Percentiles rank a stretch among this genome's conserved stretches.
phyloP scores from a whole-genome alignment of 163 green algal genomes.

The Botryococcus braunii region DNA sequence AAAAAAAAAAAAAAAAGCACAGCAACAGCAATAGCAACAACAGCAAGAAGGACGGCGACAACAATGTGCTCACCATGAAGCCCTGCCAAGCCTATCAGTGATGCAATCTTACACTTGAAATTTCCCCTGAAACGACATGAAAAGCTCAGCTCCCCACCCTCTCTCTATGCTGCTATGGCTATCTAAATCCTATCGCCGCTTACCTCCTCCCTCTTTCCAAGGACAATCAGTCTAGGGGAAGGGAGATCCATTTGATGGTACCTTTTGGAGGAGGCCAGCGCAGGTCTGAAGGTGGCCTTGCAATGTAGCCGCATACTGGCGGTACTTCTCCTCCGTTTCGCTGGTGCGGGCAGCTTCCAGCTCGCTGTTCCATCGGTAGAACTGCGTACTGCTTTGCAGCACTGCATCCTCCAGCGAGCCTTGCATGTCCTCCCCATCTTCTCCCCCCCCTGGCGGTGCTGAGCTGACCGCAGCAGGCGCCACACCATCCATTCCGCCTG shows the following conservation, averaged over 20 bases:
- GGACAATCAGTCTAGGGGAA: not conserved
- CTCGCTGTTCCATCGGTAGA: slow-evolving; percentile 84
- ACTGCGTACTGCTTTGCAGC: slow-evolving; percentile 75
- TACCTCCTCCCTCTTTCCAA: not conserved
- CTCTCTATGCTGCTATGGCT: no score
- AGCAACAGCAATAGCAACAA: not conserved
- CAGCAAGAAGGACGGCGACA: no score
- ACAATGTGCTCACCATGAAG: no score
- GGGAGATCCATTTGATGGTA: slow-evolving; percentile 6
- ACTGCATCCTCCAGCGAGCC: slow-evolving; percentile 42
- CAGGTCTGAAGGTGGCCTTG: slow-evolving; percentile 47
- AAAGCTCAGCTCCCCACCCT: no score
- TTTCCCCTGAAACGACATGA: no score
- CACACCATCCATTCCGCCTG: no score
- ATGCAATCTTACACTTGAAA: not conserved
- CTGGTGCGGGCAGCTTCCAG: slow-evolving; percentile 65
- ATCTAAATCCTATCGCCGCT: no score
- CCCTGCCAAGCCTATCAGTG: not conserved
- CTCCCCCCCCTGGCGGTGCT: no score
- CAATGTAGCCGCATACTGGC: slow-evolving; percentile 62
- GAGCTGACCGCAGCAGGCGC: no score
- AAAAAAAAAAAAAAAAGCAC: no score
- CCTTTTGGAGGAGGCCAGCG: slow-evolving; percentile 49
- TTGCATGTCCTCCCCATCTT: no score
- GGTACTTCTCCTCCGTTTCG: slow-evolving; percentile 83